phyloP scores from a whole-genome alignment of 164 flowering plant species.

The Aristolochia californica region DNA sequence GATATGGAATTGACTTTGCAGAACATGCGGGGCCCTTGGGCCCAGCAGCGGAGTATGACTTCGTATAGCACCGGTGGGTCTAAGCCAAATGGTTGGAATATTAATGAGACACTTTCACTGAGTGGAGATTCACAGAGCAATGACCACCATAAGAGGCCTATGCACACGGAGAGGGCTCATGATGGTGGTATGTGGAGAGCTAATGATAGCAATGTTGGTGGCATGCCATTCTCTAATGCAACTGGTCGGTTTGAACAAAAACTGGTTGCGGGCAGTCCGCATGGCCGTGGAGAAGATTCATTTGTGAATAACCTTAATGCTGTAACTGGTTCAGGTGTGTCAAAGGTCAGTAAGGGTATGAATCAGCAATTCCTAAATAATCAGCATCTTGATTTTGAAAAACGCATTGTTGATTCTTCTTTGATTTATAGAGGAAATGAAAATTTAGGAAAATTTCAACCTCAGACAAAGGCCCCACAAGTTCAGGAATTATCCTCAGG shows the following conservation, averaged over 20 bases:
- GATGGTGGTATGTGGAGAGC: constrained; percentile 21
- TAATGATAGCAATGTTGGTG: constrained; percentile 9
- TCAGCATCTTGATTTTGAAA: constrained; percentile 21
- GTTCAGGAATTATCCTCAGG: constrained; percentile 10
- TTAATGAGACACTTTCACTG: constrained; percentile 13
- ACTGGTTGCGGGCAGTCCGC: constrained; percentile 13
- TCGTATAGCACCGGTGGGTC: constrained; percentile 14
- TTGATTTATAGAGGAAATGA: constrained; percentile 18
- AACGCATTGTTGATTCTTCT: constrained; percentile 17
- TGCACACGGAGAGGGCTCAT: constrained; percentile 13
- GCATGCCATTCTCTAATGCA: constrained; percentile 12
- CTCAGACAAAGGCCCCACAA: constrained; percentile 12
- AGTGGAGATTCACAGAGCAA: constrained; percentile 17
- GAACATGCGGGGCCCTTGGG: constrained; percentile 18
- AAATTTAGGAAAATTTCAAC: constrained; percentile 13
- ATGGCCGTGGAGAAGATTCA: constrained; percentile 15
- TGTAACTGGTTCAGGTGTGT: constrained; percentile 11
- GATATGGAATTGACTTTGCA: constrained; percentile 14
- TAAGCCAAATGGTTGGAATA: constrained; percentile 18
- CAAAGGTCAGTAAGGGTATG: constrained; percentile 17
- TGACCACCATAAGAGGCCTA: constrained; percentile 15
- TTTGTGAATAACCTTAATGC: constrained; percentile 10
- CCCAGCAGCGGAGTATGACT: constrained; percentile 14
- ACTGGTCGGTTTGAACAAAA: constrained; percentile 21
- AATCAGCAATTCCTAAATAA: constrained; percentile 16